These are phyloP conservation scores for Sclerotinia minor DNA, from an alignment of 2,329 filamentous ascomycete genomes.

Conservation along the genomic window DNA sequence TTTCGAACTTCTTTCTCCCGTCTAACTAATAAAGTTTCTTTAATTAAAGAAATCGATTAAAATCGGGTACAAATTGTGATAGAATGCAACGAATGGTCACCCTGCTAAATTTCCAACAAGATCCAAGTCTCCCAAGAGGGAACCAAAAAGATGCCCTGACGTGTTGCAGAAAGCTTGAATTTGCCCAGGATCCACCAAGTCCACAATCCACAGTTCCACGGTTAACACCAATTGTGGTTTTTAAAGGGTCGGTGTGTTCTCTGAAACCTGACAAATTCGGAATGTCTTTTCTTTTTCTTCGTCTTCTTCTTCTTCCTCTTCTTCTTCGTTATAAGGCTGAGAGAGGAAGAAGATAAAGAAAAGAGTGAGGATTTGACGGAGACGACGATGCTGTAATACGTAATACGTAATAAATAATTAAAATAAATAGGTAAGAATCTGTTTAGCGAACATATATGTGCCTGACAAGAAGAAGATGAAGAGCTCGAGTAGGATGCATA, in stretches of 20 bases:
- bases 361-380: background rate
- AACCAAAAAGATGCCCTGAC: background rate
- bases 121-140: background rate
- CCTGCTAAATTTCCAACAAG: background rate
- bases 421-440: background rate
- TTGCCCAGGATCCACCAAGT: constrained; percentile 4
- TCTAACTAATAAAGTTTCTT: background rate
- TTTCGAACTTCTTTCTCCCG: constrained; percentile 8
- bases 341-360: background rate
- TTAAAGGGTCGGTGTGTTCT: background rate
- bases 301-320: background rate
- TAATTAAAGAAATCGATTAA: background rate
- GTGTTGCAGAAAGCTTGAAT: constrained; percentile 23
- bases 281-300: background rate
- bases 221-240: background rate
- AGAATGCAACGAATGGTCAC: background rate
- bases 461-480: background rate
- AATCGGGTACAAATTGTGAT: background rate
- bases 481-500: background rate
- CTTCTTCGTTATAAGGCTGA: background rate
- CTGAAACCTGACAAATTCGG: background rate
- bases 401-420: background rate
- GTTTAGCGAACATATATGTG: background rate
- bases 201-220: background rate
- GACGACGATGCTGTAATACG: background rate